These are phyloP conservation scores for Suillus brevipes DNA, from an alignment of 768 basidiomycete genomes.

Conservation along the genomic window DNA sequence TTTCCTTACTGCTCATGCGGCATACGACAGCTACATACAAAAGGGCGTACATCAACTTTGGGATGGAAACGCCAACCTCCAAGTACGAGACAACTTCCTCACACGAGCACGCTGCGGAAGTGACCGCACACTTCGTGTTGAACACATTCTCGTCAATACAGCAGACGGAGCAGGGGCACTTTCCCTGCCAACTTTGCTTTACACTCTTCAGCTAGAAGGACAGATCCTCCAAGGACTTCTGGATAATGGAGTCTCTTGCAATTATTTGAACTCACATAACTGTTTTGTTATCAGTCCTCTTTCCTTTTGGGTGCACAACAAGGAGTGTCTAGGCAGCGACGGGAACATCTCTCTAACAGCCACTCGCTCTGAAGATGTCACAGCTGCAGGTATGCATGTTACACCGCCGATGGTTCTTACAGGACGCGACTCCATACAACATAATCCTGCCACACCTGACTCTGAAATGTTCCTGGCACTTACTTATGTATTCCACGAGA, in stretches of 20 bases:
- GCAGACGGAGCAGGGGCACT: slow-evolving; percentile 50
- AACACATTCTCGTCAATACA: slow-evolving; percentile 62
- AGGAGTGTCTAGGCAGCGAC: slow-evolving; percentile 52
- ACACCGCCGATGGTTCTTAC: slow-evolving; percentile 78
- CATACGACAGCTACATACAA: slow-evolving; percentile 53
- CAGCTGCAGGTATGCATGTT: slow-evolving; percentile 63
- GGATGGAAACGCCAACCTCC: slow-evolving; percentile 63
- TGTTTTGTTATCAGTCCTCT: slow-evolving; percentile 77
- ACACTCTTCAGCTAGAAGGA: slow-evolving; percentile 64
- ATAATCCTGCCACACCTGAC: slow-evolving; percentile 52
- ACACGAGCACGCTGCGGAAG: slow-evolving; percentile 69
- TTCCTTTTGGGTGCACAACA: slow-evolving; percentile 72
- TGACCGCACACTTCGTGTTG: slow-evolving; percentile 71
- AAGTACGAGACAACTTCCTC: slow-evolving; percentile 69
- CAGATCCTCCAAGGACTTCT: slow-evolving; percentile 48
- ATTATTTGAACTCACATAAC: slow-evolving; percentile 48
- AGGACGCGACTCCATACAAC: slow-evolving; percentile 58
- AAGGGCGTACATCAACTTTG: slow-evolving; percentile 72
- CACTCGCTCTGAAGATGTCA: slow-evolving; percentile 48
- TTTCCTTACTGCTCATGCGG: slow-evolving; percentile 53
- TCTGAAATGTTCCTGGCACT: slow-evolving; percentile 72
- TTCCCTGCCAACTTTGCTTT: slow-evolving; percentile 60
- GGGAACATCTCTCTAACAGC: slow-evolving; percentile 60
- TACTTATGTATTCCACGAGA: slow-evolving; percentile 81
- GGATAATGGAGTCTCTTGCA: slow-evolving; percentile 48